These are phyloP conservation scores for Talaromyces sp. DNA, from an alignment of 2,329 filamentous ascomycete species.

Conservation along the genomic window DNA sequence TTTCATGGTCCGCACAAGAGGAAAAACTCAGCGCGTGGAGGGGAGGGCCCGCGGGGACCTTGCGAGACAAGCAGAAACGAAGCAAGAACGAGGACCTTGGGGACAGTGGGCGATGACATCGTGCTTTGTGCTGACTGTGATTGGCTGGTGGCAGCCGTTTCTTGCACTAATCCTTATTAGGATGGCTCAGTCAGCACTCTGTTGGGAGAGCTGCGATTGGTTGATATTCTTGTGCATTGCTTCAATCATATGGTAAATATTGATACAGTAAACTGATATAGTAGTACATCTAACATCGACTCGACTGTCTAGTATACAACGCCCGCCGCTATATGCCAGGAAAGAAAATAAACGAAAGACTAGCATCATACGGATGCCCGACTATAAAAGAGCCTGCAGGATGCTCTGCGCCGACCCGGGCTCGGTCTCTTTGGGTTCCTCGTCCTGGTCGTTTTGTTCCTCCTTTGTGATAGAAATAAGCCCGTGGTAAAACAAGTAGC, in stretches of 20 bases:
- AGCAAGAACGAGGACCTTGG: slow-evolving; percentile 8
- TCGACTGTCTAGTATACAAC: not conserved
- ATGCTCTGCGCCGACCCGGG: slow-evolving; percentile 1
- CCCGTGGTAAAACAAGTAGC: slow-evolving; percentile 31
- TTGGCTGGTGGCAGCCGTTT: not conserved
- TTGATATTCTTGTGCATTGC: not conserved
- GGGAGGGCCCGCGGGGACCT: slow-evolving; percentile 6
- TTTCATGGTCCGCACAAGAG: not conserved
- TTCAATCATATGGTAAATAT: too few relatives aligned
- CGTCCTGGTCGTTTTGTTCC: slow-evolving; percentile 3
- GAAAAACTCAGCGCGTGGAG: not conserved
- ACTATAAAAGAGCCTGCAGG: not conserved
- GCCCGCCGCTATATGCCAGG: slow-evolving; percentile 2
- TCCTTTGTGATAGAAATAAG: slow-evolving; percentile 11
- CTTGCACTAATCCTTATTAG: not conserved
- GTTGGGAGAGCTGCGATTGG: not conserved
- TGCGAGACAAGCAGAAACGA: not conserved
- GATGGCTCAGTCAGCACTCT: not conserved
- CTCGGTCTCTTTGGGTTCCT: not conserved
- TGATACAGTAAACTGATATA: not conserved
- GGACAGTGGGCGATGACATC: slow-evolving; percentile 12
- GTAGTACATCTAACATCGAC: not conserved
- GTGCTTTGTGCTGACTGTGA: not conserved
- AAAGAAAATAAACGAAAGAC: not conserved
- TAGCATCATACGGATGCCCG: not conserved